Percentiles rank a stretch among this genome's conserved stretches.
Evolutionary conservation across 352 stramenopile genomes (phyloP).

Genomic region (Pythium phragmiticola): DNA sequence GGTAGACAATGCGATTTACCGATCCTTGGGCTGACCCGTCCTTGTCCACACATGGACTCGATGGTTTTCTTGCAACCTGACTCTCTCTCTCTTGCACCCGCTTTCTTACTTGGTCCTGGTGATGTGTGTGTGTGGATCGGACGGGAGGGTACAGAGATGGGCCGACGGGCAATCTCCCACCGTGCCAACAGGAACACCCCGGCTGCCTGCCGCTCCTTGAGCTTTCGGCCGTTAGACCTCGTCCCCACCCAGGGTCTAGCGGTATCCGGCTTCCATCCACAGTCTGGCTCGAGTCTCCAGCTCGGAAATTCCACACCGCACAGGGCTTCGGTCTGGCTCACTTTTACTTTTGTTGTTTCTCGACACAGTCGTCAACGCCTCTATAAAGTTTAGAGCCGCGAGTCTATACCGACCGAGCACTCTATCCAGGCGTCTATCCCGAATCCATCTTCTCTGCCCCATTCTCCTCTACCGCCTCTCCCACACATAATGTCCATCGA

Average conservation of each 20-base stretch:
- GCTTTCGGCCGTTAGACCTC: too few species aligned
- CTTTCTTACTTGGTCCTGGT: conserved; percentile 13
- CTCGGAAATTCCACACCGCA: background rate
- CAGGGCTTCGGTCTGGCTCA: conserved; percentile 1
- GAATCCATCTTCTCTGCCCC: background rate
- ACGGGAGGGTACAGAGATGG: conserved; percentile 9
- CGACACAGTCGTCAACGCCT: conserved; percentile 3
- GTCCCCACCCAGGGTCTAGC: background rate
- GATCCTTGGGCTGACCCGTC: background rate
- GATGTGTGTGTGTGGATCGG: conserved; percentile 20
- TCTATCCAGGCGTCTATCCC: conserved; percentile 7
- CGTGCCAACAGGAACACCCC: too few species aligned
- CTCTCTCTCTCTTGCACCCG: conserved; percentile 25
- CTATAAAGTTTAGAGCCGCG: conserved; percentile 11
- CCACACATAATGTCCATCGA: conserved; percentile 26
- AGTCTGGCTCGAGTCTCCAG: background rate
- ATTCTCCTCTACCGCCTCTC: background rate
- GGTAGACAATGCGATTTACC: background rate
- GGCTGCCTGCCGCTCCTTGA: too few species aligned
- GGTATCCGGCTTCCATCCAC: conserved; percentile 3
- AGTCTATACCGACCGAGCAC: background rate
- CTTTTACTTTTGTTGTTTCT: conserved; percentile 31
- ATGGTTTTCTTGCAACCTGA: conserved; percentile 11
- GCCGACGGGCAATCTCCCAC: conserved; percentile 17
- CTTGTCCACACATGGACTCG: background rate